Evolutionary conservation across 139 green algal species (phyloP).

Genomic region (Helicosporidium sp.): DNA sequence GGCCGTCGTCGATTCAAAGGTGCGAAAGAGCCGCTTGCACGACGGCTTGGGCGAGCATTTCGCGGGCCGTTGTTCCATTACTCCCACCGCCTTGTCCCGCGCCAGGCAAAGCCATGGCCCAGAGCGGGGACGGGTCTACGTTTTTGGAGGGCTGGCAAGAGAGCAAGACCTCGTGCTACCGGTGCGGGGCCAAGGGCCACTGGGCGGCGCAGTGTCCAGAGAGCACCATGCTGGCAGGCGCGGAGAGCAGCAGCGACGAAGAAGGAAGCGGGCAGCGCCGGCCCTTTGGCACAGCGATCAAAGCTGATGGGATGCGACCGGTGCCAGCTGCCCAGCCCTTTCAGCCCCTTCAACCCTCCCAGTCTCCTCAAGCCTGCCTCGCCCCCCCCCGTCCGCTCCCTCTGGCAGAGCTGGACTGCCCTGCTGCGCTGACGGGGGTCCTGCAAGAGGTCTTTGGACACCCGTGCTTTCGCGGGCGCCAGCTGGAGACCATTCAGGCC

Average conservation of each 20-base stretch:
- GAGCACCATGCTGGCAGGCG: background rate
- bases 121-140: constrained; percentile 27
- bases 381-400: too few relatives aligned
- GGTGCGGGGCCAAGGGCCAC: constrained; percentile 30
- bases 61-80: background rate
- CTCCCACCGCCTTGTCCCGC: background rate
- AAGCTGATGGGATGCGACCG: too few relatives aligned
- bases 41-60: background rate
- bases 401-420: too few relatives aligned
- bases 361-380: too few relatives aligned
- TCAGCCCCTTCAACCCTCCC: too few relatives aligned
- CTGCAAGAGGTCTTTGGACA: constrained; percentile 36
- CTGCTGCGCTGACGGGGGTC: constrained; percentile 17
- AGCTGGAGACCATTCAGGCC: constrained; percentile 47
- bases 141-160: constrained; percentile 27
- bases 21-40: too few relatives aligned
- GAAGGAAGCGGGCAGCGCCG: too few relatives aligned
- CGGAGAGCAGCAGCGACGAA: constrained; percentile 7
- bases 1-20: too few relatives aligned
- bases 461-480: constrained; percentile 44
- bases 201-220: constrained; percentile 19
- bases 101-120: background rate
- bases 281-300: too few relatives aligned
- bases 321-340: too few relatives aligned
- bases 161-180: constrained; percentile 19